Evolutionary conservation across 352 stramenopile genomes (phyloP), one percentile per base, ranked within the genome.

Genomic region (Phytophthora sojae): DNA sequence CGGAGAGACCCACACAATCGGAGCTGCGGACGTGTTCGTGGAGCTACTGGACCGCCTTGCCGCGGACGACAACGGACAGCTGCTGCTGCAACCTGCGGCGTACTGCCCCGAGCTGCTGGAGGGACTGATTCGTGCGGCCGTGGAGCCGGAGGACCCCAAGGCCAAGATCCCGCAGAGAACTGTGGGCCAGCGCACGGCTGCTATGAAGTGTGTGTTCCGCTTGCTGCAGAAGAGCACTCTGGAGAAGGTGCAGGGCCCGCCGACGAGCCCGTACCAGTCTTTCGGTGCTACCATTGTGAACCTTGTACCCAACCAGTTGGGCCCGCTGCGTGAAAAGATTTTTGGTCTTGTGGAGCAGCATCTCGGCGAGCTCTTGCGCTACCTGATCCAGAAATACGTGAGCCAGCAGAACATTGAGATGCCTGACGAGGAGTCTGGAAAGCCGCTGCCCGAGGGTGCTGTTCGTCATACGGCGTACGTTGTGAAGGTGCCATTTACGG

Each of bases 401-500:
- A 82, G 86, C 54, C 86, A 94, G 75, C 89, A 96, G 65, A 89
- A 86, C 44, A 96, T 92, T 54, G 77, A 86, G 60, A 92, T 91
- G 83, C 77, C 88, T 14, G 52, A 89, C 56, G 73, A 79, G 51
- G 83, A 79, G 23, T 88, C 76, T 64, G 81, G 79, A 61, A 85
- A 87, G 47, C 69, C 75, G 15, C 72, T 93, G n/a, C 83, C 87
- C 0, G 78, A 85, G 1, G 71, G 79, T 47, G 81, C 85, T 2
- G 85, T 96, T 55, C 88, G 88, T 35, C 91, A 97, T 73, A 96
- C 92, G 52, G 88, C 83, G 6, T 97, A 97, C 59, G 79, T 95
- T 32, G 91, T 97, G 26, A 92, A 94, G 63, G 85, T 92, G 29
- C 92, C 92, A 26, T 97, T 97, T 74, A 97, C 92, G 14, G 88